Conservation (phyloP, 345 rosid species). For the Abelmoschus esculentus region DNA sequence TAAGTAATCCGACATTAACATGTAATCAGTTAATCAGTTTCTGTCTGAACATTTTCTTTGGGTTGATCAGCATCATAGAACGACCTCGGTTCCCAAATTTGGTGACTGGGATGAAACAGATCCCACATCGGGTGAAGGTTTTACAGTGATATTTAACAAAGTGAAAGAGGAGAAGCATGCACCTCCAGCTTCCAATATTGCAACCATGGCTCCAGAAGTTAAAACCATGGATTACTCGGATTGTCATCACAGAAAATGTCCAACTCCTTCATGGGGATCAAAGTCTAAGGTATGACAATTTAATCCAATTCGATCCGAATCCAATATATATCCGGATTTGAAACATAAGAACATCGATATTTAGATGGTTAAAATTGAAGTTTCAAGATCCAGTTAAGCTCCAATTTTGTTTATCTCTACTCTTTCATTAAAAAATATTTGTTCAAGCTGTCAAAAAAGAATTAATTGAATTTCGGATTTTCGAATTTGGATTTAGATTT, state of each 20-base stretch:
- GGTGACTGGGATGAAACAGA: conserved; percentile 60
- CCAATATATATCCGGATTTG: too few species aligned
- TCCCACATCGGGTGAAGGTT: conserved; percentile 45
- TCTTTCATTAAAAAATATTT: too few species aligned
- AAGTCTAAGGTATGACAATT: too few species aligned
- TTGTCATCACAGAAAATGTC: background rate
- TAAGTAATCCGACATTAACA: conserved; percentile 3
- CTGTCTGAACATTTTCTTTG: too few species aligned
- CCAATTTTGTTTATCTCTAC: too few species aligned
- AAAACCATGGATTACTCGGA: background rate
- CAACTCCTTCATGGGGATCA: background rate
- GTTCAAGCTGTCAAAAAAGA: too few species aligned
- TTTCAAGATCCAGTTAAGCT: too few species aligned
- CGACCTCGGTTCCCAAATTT: conserved; percentile 41
- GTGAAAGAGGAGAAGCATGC: conserved; percentile 41
- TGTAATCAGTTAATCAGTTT: background rate
- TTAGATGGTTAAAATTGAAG: too few species aligned
- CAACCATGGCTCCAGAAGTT: background rate
- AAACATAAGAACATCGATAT: too few species aligned
- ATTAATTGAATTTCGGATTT: too few species aligned
- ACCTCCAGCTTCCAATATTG: background rate
- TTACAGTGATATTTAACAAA: conserved; percentile 38
- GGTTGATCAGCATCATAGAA: conserved; percentile 26
- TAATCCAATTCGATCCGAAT: too few species aligned
- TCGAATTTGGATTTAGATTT: too few species aligned